Base-by-base conservation (phyloP, 148 eudicot species). In the Rhododendron griersonianum region DNA sequence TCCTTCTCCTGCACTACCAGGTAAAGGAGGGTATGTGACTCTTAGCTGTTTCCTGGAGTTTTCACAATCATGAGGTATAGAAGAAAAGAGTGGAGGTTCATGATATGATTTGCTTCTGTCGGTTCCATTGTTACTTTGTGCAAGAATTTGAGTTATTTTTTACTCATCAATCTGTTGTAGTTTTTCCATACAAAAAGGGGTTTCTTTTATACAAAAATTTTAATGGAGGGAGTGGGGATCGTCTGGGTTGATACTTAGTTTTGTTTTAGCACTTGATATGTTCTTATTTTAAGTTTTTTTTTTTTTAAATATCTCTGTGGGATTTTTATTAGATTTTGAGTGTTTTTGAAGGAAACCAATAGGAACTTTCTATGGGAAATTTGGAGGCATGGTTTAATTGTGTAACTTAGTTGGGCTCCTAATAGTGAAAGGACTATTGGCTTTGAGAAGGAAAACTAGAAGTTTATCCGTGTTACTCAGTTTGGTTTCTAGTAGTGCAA, bases 11-110 rank as follows among this genome's bases (percentile, higher is more conserved):
- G 44, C 82, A 80, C 82, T 51, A n/a, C 35, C 57, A 48, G 21
- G 37, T 80, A 50, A 80, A 25, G 83, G n/a, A 53, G 83, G 67
- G 83, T 59, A 33, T 81, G 67, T 53, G 14, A 80, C 61, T 6
- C 35, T n/a, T 47, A 21, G 81, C 59, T 48, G 33, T 47, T 53
- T 50, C 59, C 65, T 81, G 61, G 25, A 33, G 67, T 39, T 30
- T 50, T 50, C 33, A 18, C 16, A 80, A 80, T 6, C 39, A 50
- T 48, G 28, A 16, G 21, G 65, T 11, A 14, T 9, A 57, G 16
- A 81, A 33, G 83, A 53, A 81, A 81, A 81, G 28, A 53, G 23
- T 79, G 83, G 67, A 53, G 65, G 83, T 50, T 53, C 3, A 5
- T 51, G 35, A 79, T 47, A 13, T 5, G 59, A 10, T 67, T 71